These are phyloP conservation scores for Apiotrichum sp. DNA, from an alignment of 1,284 basidiomycete species.

Conservation along the genomic window DNA sequence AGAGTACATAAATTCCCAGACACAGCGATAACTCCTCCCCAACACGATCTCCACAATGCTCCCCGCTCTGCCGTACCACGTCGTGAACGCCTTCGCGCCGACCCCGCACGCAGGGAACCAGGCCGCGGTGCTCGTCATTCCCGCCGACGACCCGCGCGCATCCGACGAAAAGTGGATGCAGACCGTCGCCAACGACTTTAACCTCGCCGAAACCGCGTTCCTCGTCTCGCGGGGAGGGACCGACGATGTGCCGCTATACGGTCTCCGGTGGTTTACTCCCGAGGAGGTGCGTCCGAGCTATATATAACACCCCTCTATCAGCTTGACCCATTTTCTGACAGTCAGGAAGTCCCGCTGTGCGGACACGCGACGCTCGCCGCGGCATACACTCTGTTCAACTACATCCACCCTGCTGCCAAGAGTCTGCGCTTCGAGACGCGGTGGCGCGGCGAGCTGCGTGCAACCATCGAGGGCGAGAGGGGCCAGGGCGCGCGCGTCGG, in stretches of 20 bases:
- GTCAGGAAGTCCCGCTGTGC: constrained; percentile 35
- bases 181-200: constrained; percentile 30
- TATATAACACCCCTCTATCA: neutral
- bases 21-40: too few species aligned
- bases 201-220: constrained; percentile 37
- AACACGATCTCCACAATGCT: constrained; percentile 3
- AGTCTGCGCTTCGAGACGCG: constrained; percentile 26
- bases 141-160: constrained; percentile 19
- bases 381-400: constrained; percentile 26
- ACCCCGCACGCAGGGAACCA: constrained; percentile 36
- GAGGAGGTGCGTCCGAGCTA: constrained; percentile 18
- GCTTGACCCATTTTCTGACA: neutral
- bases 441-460: constrained; percentile 27
- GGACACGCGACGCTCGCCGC: constrained; percentile 40
- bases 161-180: constrained; percentile 26
- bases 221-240: constrained; percentile 16
- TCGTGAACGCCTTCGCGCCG: constrained; percentile 35
- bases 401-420: constrained; percentile 15
- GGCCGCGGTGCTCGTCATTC: constrained; percentile 35
- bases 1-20: too few species aligned
- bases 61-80: constrained; percentile 20
- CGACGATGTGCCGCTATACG: constrained; percentile 18
- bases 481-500: constrained; percentile 42
- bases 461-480: constrained; percentile 12
- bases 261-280: constrained; percentile 39